Evolutionary conservation across 169 alveolate species (phyloP), one percentile per base, ranked within the genome.

Genomic region (Cyclospora cayetanensis): DNA sequence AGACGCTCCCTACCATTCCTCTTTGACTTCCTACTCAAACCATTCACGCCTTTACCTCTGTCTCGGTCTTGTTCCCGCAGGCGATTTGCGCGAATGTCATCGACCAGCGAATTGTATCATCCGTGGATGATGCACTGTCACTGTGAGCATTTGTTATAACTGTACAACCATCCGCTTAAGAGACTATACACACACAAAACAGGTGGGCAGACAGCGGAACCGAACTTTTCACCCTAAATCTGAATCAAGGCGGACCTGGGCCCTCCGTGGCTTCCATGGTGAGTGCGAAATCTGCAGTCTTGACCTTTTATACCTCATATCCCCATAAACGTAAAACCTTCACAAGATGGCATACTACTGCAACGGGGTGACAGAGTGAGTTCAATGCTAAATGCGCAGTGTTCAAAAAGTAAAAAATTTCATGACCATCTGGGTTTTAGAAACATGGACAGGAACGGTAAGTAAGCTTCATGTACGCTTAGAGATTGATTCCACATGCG

Each of bases 311-410:
- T 5, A 22, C 25, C 5, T 53, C 68, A 22, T 29, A n/a, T 53
- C 25, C 68, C 12, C 68, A 53, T 60, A 31, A 9, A 0, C 12
- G 35, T 60, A 31, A 12, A 1, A 12, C 72, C 20, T 22, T 46
- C 0, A 15, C 1, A n/a, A 60, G 82, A 12, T 37, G 22, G 46
- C 82, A 5, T 70, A n/a, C n/a, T 70, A 70, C 82, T 70, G 82
- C 82, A 70, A 70, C 53, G 82, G 82, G 7, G 52, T 37, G 82
- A 70, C 52, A 35, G 82, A 70, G 82, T 70, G 43, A 70, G 82
- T 37, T 52, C 11, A n/a, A 15, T n/a, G 29, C 3, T 25, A 53
- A n/a, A 39, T 9, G 35, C 53, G 4, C 31, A 3, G 18, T 4
- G 53, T 7, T 35, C 25, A 29, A 41, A 4, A 29, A 12, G 29